A percentile compares a stretch with the other conserved stretches of the same genome.
phyloP scores from a whole-genome alignment of 768 basidiomycete species.

The Lactarius hatsudake region DNA sequence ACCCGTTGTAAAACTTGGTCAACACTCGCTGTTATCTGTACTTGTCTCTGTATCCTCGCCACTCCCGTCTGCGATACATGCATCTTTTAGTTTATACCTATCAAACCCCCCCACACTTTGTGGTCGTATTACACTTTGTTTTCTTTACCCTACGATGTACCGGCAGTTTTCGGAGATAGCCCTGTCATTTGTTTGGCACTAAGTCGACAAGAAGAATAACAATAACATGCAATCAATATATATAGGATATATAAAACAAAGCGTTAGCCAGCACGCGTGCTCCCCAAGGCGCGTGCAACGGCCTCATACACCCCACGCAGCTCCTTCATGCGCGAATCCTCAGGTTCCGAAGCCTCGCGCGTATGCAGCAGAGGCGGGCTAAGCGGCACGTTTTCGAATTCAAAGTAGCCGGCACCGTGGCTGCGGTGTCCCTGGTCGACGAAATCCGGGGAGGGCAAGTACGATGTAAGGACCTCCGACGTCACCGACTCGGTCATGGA shows the following conservation, averaged over 20 bases:
- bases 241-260: neutral
- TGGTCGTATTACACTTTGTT: conserved; percentile 11
- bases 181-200: neutral
- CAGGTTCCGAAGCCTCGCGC: conserved; percentile 17
- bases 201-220: neutral
- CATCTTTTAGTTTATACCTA: neutral
- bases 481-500: conserved; percentile 22
- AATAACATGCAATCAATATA: neutral
- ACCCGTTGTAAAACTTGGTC: neutral
- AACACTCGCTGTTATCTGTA: conserved; percentile 13
- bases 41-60: conserved; percentile 14
- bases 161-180: neutral
- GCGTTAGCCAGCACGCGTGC: neutral
- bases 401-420: neutral
- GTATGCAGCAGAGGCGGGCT: conserved; percentile 25
- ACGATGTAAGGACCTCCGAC: conserved; percentile 25
- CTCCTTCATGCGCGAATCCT: conserved; percentile 17
- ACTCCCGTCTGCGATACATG: conserved; percentile 17
- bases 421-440: neutral
- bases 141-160: conserved; percentile 4
- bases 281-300: conserved; percentile 24
- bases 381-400: conserved; percentile 25
- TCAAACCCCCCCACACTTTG: neutral
- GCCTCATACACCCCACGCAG: conserved; percentile 24
- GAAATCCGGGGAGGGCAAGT: conserved; percentile 25